Conservation (phyloP, 192 early-diverging fungal genomes). For the Thoreauomyces humboldtii region DNA sequence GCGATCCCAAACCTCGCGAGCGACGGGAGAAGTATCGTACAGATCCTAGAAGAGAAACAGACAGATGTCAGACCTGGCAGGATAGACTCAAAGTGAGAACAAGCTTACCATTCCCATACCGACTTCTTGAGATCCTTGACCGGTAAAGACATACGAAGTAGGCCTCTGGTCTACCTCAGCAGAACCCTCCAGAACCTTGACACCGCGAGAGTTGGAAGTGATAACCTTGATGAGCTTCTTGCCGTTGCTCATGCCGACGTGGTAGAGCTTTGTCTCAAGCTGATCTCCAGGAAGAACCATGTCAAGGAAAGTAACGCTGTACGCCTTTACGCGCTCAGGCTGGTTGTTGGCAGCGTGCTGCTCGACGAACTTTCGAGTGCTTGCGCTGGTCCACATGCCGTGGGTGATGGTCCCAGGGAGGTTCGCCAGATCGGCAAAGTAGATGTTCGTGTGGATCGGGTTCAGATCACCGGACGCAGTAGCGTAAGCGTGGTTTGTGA, state of each 20-base stretch:
- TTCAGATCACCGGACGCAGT: conserved; percentile 87
- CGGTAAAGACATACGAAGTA: conserved; percentile 92
- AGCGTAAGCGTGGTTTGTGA: conserved; percentile 86
- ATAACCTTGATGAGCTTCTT: conserved; percentile 91
- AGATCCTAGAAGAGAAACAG: conserved; percentile 47
- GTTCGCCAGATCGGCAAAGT: conserved; percentile 86
- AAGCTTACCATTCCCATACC: conserved; percentile 83
- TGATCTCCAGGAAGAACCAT: conserved; percentile 92
- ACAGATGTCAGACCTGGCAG: neutral
- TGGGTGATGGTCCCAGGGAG: conserved; percentile 92
- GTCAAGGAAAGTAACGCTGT: conserved; percentile 82
- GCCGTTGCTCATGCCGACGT: conserved; percentile 95
- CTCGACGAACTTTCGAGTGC: conserved; percentile 93
- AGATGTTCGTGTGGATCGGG: conserved; percentile 94
- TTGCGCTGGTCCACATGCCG: conserved; percentile 96
- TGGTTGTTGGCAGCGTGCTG: conserved; percentile 91
- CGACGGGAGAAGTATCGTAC: conserved; percentile 75
- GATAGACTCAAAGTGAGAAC: neutral
- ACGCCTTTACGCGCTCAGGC: conserved; percentile 82
- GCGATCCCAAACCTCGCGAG: conserved; percentile 87
- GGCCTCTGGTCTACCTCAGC: conserved; percentile 92
- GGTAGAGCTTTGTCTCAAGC: conserved; percentile 84
- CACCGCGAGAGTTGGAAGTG: conserved; percentile 82
- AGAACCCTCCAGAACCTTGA: conserved; percentile 79
- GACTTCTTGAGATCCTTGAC: conserved; percentile 92